phyloP scores from a whole-genome alignment of 345 rosid species.

The Aquilaria malaccensis region DNA sequence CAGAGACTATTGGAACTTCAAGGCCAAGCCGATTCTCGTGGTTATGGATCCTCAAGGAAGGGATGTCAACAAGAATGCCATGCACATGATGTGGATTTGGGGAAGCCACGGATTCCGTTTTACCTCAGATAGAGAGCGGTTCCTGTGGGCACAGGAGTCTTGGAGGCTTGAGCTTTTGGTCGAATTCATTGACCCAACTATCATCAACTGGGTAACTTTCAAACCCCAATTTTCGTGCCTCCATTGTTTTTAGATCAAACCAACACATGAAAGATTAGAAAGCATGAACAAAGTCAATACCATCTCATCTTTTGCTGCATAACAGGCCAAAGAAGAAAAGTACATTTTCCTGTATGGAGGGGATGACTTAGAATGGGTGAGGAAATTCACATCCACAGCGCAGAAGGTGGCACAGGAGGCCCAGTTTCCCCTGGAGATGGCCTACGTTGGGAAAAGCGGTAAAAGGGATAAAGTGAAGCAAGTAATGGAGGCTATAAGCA shows the following conservation, averaged over 20 bases:
- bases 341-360: conserved; percentile 94
- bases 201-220: conserved; percentile 62
- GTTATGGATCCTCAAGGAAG: conserved; percentile 87
- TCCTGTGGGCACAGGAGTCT: conserved; percentile 69
- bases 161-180: conserved; percentile 80
- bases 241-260: no score
- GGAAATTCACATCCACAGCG: conserved; percentile 58
- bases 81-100: conserved; percentile 99
- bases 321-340: conserved; percentile 34
- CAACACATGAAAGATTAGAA: no score
- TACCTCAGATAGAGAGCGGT: conserved; percentile 64
- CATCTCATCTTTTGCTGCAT: conserved; percentile 1
- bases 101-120: conserved; percentile 91
- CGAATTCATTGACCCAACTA: conserved; percentile 60
- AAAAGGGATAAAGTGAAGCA: conserved; percentile 51
- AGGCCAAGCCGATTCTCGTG: conserved; percentile 81
- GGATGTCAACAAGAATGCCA: conserved; percentile 72
- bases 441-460: conserved; percentile 64
- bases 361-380: conserved; percentile 72
- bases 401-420: conserved; percentile 44
- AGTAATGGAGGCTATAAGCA: conserved; percentile 22
- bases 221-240: no score
- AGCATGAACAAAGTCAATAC: no score
- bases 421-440: conserved; percentile 60
- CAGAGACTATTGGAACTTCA: conserved; percentile 82